Evolutionary conservation across 768 basidiomycete genomes (phyloP).

Genomic region (Rhizopogon vinicolor): DNA sequence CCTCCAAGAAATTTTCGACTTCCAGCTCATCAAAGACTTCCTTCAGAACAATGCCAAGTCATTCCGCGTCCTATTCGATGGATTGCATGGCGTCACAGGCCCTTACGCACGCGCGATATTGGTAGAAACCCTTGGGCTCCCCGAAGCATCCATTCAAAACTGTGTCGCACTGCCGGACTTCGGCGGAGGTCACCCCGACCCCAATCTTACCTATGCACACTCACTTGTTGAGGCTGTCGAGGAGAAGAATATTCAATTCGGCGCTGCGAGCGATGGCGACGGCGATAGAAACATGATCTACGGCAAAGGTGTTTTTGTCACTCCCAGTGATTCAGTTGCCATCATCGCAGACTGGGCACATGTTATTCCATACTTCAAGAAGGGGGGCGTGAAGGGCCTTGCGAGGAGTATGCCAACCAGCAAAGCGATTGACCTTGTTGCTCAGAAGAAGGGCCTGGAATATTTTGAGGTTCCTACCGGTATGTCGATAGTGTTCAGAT

Average conservation of each 20-base stretch:
- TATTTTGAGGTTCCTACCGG: conserved; percentile 97
- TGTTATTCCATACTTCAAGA: conserved; percentile 86
- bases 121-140: conserved; percentile 75
- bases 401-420: conserved; percentile 98
- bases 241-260: conserved; percentile 79
- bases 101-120: conserved; percentile 92
- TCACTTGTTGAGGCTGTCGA: conserved; percentile 92
- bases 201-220: conserved; percentile 97
- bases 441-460: conserved; percentile 88
- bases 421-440: conserved; percentile 94
- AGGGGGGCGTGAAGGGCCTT: conserved; percentile 87
- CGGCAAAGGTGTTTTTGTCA: conserved; percentile 96
- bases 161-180: conserved; percentile 91
- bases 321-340: conserved; percentile 95
- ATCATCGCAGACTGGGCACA: conserved; percentile 98
- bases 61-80: conserved; percentile 92
- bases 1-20: conserved; percentile 90
- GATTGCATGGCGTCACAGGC: conserved; percentile 93
- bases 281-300: conserved; percentile 99
- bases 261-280: conserved; percentile 96
- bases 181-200: conserved; percentile 97
- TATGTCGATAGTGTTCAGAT: conserved; percentile 24
- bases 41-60: conserved; percentile 61
- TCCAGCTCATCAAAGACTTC: conserved; percentile 87
- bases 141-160: conserved; percentile 82